A percentile compares a stretch with the other conserved stretches of the same genome.
These are phyloP conservation scores for Rhodomyrtus psidioides DNA, from an alignment of 441 rosid genomes.

Conservation along the genomic window DNA sequence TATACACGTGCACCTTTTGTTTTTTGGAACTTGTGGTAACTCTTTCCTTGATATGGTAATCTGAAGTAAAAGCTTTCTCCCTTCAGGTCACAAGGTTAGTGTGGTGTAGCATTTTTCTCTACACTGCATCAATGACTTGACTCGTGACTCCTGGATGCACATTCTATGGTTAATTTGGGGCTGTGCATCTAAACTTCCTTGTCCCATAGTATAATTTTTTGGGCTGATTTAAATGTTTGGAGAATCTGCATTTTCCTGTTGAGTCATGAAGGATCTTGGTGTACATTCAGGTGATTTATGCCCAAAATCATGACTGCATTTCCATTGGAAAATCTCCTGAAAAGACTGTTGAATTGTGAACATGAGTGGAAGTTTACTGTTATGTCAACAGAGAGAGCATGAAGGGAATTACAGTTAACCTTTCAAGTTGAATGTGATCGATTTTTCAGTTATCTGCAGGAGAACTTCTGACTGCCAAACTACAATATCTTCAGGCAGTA, in stretches of 20 bases:
- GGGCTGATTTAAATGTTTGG: not conserved
- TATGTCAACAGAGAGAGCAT: not conserved
- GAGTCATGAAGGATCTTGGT: not conserved
- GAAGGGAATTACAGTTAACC: not conserved
- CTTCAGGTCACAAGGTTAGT: not conserved
- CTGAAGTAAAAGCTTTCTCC: not conserved
- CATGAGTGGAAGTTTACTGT: not conserved
- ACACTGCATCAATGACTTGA: not conserved
- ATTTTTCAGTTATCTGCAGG: not conserved
- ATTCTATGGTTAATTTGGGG: not conserved
- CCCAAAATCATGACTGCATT: not conserved
- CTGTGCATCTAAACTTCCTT: not conserved
- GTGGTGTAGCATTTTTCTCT: not conserved
- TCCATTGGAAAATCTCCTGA: not conserved
- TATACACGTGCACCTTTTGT: not conserved
- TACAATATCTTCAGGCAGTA: not conserved
- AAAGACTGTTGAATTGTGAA: not conserved
- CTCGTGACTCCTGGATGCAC: not conserved
- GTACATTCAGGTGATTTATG: not conserved
- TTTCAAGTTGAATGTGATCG: not conserved
- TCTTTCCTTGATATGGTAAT: not conserved
- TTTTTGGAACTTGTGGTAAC: not conserved
- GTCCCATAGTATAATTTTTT: not conserved
- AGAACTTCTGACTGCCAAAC: not conserved
- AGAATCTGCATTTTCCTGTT: not conserved